Conservation (phyloP, 2,329 filamentous ascomycete genomes). For the Fusarium papillatum region DNA sequence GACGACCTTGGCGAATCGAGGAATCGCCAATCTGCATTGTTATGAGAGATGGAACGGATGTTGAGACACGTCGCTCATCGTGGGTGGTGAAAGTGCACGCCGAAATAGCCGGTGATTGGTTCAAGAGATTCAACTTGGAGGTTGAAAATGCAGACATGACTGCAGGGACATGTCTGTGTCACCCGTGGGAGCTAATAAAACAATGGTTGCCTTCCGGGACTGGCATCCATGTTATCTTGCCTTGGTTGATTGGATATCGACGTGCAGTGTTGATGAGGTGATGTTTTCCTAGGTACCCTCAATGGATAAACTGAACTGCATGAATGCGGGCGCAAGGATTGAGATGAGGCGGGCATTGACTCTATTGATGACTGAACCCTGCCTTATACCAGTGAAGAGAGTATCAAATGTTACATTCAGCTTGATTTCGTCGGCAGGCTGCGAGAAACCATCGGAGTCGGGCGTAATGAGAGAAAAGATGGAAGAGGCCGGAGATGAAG, state of each 20-base stretch:
- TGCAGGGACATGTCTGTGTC: neutral
- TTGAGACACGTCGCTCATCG: neutral
- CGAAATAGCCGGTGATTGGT: neutral
- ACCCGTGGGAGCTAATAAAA: neutral
- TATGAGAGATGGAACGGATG: conserved; percentile 1
- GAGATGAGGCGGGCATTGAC: neutral
- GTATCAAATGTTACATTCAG: conserved; percentile 1
- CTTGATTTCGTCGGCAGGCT: conserved; percentile 38
- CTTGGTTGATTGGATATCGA: neutral
- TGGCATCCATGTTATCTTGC: neutral
- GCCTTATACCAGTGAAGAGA: conserved; percentile 13
- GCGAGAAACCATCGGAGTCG: conserved; percentile 14
- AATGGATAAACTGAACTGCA: neutral
- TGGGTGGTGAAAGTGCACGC: neutral
- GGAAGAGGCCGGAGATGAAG: neutral
- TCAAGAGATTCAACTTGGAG: too few relatives aligned
- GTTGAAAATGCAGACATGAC: neutral
- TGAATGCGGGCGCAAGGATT: neutral
- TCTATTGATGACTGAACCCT: conserved; percentile 29
- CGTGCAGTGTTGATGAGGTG: neutral
- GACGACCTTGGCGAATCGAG: neutral
- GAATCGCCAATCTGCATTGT: neutral
- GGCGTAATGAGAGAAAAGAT: neutral
- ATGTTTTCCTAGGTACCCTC: neutral
- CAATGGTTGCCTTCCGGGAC: neutral